Base-by-base conservation (phyloP, 345 rosid species). In the Eucalyptus caleyi region DNA sequence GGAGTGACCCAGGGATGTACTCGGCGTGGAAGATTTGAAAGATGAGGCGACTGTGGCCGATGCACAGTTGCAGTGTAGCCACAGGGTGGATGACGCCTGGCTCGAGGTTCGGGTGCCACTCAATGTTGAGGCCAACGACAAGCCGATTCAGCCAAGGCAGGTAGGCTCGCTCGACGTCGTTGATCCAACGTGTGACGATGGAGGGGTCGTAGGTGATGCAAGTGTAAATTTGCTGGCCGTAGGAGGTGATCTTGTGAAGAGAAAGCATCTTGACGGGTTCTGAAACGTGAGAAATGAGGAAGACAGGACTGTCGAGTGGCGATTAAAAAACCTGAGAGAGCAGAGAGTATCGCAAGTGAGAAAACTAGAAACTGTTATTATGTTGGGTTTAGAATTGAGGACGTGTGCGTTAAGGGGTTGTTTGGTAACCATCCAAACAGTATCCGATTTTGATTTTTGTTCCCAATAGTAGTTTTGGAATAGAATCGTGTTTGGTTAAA, bases 11-110 rank as follows among this genome's bases (percentile, higher is more conserved):
- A 44, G 45, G 45, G 45, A 44, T 51, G 15, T 26, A 30, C 12
- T 87, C 89, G 18, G 92, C 88, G 15, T 88, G 88, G 60, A 80
- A 40, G 85, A 92, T 54, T 86, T 93, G 94, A 82, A 87, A 93
- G 89, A 93, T 26, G 83, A 77, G 83, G 47, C 47, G 42, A 6
- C 30, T 77, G 15, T 24, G 47, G 47, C 83, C 47, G 8, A 77
- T 3, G 47, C 67, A 60, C 32, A 27, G n/a, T 60, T 60, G 67
- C 67, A 27, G 67, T 13, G 67, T 60, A 60, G 67, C 67, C 67
- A 60, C 67, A 26, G 67, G 67, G 32, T 60, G 67, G 67, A 60
- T 13, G 32, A 60, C 67, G 32, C 62, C 27, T 23, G 62, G 30
- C 62, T 56, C 27, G 62, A 56, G 6, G 27, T 56, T 56, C 1